Conservation (phyloP, 2,329 filamentous ascomycete species). For the Venturia oleaginea region DNA sequence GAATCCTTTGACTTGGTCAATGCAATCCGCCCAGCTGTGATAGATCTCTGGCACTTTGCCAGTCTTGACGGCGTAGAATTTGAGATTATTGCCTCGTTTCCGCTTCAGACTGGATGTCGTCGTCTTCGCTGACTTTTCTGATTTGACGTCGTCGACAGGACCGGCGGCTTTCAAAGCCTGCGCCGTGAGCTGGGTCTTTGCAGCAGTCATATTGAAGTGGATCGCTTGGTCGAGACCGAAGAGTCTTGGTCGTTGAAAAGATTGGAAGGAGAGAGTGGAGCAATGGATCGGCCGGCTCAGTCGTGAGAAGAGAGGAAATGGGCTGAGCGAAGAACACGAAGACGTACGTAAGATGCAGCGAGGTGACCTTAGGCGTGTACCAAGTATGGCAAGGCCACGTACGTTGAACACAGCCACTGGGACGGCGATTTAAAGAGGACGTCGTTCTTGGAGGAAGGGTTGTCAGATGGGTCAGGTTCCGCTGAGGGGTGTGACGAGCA, state of each 20-base stretch:
- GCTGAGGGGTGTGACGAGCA: not conserved
- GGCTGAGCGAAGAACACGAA: not conserved
- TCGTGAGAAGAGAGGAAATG: not conserved
- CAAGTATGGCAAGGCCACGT: not conserved
- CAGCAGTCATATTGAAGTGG: not conserved
- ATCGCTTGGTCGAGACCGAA: not conserved
- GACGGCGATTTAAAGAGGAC: not conserved
- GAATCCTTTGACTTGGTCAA: slow-evolving; percentile 48
- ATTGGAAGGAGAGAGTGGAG: not conserved
- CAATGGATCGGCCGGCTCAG: not conserved
- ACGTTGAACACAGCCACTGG: not conserved
- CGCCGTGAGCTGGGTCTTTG: not conserved
- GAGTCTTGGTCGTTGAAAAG: not conserved
- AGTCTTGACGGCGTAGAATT: slow-evolving; percentile 55
- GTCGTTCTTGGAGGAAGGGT: not conserved
- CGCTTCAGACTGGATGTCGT: slow-evolving; percentile 9
- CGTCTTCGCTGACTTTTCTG: slow-evolving; percentile 3
- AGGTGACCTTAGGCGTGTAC: not conserved
- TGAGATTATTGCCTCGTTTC: slow-evolving; percentile 22
- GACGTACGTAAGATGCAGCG: not conserved
- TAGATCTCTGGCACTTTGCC: slow-evolving; percentile 56
- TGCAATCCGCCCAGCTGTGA: slow-evolving; percentile 52
- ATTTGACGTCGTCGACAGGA: not conserved
- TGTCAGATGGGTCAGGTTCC: not conserved
- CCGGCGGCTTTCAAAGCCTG: slow-evolving; percentile 1